Evolutionary conservation across 2,329 filamentous ascomycete species (phyloP).

Genomic region (Periglandula ipomoeae): DNA sequence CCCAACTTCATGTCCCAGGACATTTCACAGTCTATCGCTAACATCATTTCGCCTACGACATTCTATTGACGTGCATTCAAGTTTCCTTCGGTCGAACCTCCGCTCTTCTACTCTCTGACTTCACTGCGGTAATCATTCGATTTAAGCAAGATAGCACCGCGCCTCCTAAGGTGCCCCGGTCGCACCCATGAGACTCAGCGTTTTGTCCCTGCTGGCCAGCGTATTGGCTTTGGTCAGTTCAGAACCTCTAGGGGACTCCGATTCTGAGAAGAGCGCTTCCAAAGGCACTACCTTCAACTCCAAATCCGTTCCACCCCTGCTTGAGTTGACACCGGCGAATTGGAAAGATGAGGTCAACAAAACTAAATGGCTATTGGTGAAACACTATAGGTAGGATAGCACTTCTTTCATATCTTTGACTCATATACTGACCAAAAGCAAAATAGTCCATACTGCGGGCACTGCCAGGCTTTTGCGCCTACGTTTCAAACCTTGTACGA

Average conservation of each 20-base stretch:
- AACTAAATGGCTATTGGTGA: slow-evolving; percentile 45
- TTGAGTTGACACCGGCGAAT: slow-evolving; percentile 48
- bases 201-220: slow-evolving; percentile 37
- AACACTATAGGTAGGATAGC: slow-evolving; percentile 55
- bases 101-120: neutral
- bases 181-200: slow-evolving; percentile 23
- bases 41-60: neutral
- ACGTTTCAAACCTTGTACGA: slow-evolving; percentile 90
- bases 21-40: neutral
- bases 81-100: neutral
- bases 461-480: slow-evolving; percentile 74
- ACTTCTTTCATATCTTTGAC: neutral
- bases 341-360: slow-evolving; percentile 47
- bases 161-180: slow-evolving; percentile 3
- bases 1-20: neutral
- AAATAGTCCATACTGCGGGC: slow-evolving; percentile 50
- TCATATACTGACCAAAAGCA: slow-evolving; percentile 17
- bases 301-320: slow-evolving; percentile 55
- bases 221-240: slow-evolving; percentile 23
- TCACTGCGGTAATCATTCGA: neutral
- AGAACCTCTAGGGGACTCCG: slow-evolving; percentile 25
- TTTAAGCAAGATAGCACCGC: neutral
- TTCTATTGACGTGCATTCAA: neutral
- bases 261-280: slow-evolving; percentile 18
- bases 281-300: slow-evolving; percentile 55